Base-by-base conservation (phyloP, 2,329 filamentous ascomycete genomes). In the Colletotrichum sp. region DNA sequence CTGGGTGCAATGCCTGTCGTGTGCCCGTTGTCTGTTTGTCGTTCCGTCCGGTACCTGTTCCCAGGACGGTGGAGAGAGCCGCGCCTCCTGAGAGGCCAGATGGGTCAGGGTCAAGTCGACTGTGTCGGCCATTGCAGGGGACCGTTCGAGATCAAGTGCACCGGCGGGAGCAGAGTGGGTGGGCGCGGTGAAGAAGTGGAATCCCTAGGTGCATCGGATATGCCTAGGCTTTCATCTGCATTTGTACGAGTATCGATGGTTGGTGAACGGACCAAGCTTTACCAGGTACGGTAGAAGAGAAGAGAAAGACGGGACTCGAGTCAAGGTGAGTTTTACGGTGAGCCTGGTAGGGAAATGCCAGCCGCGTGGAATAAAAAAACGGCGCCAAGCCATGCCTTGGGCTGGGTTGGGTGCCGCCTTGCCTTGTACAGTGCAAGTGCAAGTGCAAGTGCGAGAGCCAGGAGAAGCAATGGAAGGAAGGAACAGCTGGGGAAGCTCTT, bases 121-220 rank as follows among this genome's bases (percentile, higher is more conserved):
- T 74, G 72, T 61, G 36, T 72, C 52, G 36, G 63, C 32, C 25
- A 13, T 39, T 36, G 64, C 73, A 73, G 70, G 64, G 73, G 73
- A 65, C 9, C 39, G 73, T 72, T 75, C 39, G 69, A 75, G 68
- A 68, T 72, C 64, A 52, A 64, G 66, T 64, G 68, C 57, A 30
- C 30, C 59, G 22, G 34, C 57, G 22, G n/a, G 48, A 60, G 16
- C 15, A 57, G 36, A 39, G 28, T 28, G 57, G 71, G 22, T 27
- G 57, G 71, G 48, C 68, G 48, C 61, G 55, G 55, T 30, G 32
- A 69, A 25, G 34, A 27, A 44, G 60, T 19, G 36, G 27, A 27
- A 72, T 39, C 19, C 25, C 28, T 12, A 16, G 48, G 19, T n/a
- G 52, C 15, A 60, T 16, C 22, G 15, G 28, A 28, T 8, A 52